Base-by-base conservation (phyloP, 345 rosid species). In the Aquilaria sinensis region DNA sequence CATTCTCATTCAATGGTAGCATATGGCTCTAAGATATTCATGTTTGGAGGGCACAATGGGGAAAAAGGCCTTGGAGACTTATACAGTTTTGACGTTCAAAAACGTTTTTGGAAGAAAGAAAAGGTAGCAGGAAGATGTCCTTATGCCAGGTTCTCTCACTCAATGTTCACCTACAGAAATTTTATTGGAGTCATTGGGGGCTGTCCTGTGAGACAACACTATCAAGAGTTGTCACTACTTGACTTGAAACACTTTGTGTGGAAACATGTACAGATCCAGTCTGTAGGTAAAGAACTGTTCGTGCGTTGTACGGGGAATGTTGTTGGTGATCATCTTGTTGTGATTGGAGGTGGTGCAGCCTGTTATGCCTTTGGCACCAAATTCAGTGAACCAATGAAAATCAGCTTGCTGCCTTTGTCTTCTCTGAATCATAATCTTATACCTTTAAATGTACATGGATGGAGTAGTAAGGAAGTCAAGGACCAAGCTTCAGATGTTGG, bases 311-410 rank as follows among this genome's bases (percentile, higher is more conserved):
- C 96, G 30, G 77, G 83, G 70, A 87, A 70, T 57, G 77, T 93
- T 73, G 72, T 87, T 61, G 84, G 83, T 14, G 85, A 88, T 77
- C 81, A 86, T 76, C 94, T 90, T 66, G 68, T 88, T 3, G 54
- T 84, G 74, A 72, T 93, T 73, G 98, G 97, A 15, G 98, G 98
- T 65, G 97, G 97, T 61, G 92, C 94, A 67, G 85, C 98, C 65
- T 93, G 98, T 77, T 88, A 88, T 76, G 97, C 97, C 41, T 93
- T 90, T 84, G 98, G 98, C 75, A 80, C 98, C 49, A 93, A 79
- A 80, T 93, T 93, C 72, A 90, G 87, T 62, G 86, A 77, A 70
- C 96, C 98, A 49, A 63, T 82, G 66, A 86, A 80, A 77, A 73
- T 86, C 63, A 77, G 75, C 77, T 79, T 93, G 83, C 76, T 77